Conservation (phyloP, 192 early-diverging fungal genomes). For the Linnemannia zychae region DNA sequence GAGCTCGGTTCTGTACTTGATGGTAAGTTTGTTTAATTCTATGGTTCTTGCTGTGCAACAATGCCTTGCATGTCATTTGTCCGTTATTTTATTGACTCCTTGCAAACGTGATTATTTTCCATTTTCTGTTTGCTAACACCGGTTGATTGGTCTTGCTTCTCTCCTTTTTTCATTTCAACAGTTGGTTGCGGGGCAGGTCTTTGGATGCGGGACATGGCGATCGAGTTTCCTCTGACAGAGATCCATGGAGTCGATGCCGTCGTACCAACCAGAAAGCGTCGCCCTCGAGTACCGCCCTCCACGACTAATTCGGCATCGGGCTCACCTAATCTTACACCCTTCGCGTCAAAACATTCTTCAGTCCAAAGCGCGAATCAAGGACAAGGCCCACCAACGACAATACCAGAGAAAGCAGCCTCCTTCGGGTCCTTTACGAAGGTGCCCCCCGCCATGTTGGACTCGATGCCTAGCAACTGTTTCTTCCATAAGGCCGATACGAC, state of each 20-base stretch:
- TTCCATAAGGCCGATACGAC: constrained; percentile 58
- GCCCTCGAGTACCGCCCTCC: not conserved
- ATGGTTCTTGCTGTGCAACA: not conserved
- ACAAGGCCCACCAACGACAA: not conserved
- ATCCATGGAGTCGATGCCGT: constrained; percentile 46
- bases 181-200: constrained; percentile 46
- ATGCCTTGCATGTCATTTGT: not conserved
- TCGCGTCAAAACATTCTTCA: not conserved
- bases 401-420: not conserved
- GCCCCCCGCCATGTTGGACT: constrained; percentile 7
- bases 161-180: constrained; percentile 7
- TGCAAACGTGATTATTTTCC: not conserved
- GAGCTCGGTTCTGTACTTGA: constrained; percentile 43
- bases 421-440: too few relatives aligned
- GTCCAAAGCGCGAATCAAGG: not conserved
- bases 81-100: constrained; percentile 1
- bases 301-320: not conserved
- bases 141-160: not conserved
- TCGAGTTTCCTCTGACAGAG: constrained; percentile 49
- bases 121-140: not conserved
- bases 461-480: constrained; percentile 61
- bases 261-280: constrained; percentile 40
- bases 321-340: not conserved
- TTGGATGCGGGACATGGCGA: constrained; percentile 57
- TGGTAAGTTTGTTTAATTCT: constrained; percentile 15